Evolutionary conservation across 2,329 filamentous ascomycete species (phyloP), one percentile per base, ranked within the genome.

Genomic region (Blastomyces percursus): DNA sequence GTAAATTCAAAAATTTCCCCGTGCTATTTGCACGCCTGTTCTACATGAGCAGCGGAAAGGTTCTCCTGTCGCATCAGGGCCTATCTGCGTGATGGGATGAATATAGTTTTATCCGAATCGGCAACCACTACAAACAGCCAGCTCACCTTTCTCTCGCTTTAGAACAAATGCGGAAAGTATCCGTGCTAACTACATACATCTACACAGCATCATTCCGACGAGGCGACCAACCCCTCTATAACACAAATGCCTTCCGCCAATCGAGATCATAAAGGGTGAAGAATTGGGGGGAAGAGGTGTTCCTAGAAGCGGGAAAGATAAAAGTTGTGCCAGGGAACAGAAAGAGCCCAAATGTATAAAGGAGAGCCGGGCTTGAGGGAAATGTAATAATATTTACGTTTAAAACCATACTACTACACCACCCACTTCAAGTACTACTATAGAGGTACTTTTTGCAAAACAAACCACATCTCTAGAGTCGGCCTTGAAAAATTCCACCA

Each of bases 1-100:
- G 83, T 80, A 87, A 81, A 79, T 73, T 66, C 27, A 30, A n/a
- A 40, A 16, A 27, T n/a, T 24, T 30, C 32, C 48, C 38, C 30
- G 4, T 19, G 4, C 11, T 54, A 54, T 14, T 16, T n/a, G 19
- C n/a, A 38, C 35, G 1, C 35, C 9, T 38, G 9, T 38, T 38
- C 9, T 38, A 11, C 35, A 38, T 38, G 35, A 38, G 9, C 35
- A 38, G 3, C 35, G 35, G 35, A 38, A 38, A 2, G 35, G 35
- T 38, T 11, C 35, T 7, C 2, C 35, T 7, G 35, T 38, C 35
- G 9, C 12, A 38, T 38, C 35, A 12, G 9, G 35, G 35, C 8
- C 35, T 12, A 38, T 38, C 35, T 38, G 24, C 7, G 50, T 24
- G 48, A 30, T 24, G 16, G 30, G 27, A 38, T 38, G 35, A 38